Evolutionary conservation across 441 rosid species (phyloP).

Genomic region (Adansonia grandidieri): DNA sequence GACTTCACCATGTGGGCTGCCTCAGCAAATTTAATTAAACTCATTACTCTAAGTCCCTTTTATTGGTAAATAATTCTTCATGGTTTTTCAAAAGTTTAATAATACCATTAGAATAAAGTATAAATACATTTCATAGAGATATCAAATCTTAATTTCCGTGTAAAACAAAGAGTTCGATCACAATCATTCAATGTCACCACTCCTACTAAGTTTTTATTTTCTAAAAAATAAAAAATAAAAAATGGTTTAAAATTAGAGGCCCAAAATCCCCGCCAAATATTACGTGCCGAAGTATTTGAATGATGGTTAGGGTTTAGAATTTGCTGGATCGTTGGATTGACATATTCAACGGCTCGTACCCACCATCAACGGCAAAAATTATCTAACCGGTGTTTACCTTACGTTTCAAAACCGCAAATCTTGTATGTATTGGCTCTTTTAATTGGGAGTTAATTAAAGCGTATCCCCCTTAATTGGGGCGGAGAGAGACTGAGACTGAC

Average conservation of each 20-base stretch:
- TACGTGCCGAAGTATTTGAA: constrained; percentile 34
- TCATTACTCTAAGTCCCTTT: neutral
- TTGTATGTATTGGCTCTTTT: neutral
- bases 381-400: constrained; percentile 30
- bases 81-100: neutral
- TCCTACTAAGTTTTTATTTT: neutral
- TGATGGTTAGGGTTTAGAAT: constrained; percentile 12
- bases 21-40: neutral
- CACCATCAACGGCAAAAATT: constrained; percentile 51
- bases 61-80: neutral
- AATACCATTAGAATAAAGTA: neutral
- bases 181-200: neutral
- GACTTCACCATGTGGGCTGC: constrained; percentile 27
- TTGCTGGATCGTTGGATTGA: constrained; percentile 11
- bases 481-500: too few species aligned
- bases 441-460: neutral
- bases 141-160: neutral
- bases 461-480: constrained; percentile 5
- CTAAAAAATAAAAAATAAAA: neutral
- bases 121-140: neutral
- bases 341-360: constrained; percentile 38
- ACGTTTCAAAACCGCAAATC: constrained; percentile 27
- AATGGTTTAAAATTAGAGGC: neutral
- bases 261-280: constrained; percentile 42
- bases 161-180: constrained; percentile 11